Base-by-base conservation (phyloP, 129 eudicot species). In the Centrapalus pauciflorus region DNA sequence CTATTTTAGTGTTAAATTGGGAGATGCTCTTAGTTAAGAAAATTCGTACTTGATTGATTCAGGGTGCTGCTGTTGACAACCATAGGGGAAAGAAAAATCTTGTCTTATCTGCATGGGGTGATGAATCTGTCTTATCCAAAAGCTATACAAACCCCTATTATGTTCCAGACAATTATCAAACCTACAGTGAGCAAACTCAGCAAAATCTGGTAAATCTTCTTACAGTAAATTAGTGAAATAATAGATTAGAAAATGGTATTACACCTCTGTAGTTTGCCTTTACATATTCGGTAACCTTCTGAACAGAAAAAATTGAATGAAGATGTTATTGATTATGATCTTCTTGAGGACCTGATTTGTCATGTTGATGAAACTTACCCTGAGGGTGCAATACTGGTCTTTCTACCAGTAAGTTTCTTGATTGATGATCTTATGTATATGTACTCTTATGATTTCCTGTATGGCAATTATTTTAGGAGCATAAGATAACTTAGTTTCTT, bases 241-340 rank as follows among this genome's bases (percentile, higher is more conserved):
- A 58, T 26, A 14, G 24, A 35, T 35, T 48, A 17, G 41, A 58
- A 51, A 50, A 3, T 40, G 49, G 19, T 33, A 23, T 27, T 29
- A 64, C 41, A 48, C 60, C 28, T 29, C 66, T 57, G 63, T 48
- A 63, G 11, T 35, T 24, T 1, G 25, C 52, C 72, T 45, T 51
- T 37, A 62, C 23, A 29, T 37, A 67, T 54, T 25, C 24, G 10
- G 7, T 54, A 27, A 52, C 43, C 32, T 72, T 55, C 64, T 70
- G 20, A 64, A 67, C 98, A 92, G 98, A 92, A 57, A 77, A 88
- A 50, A 70, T 71, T 88, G 73, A 85, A 92, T 80, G 98, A 92
- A 88, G 96, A 92, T 71, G 78, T 81, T 38, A 85, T 92, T 75
- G 96, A 92, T 81, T 92, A 85, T 81, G 98, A 92, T 81, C 85